phyloP scores from a whole-genome alignment of 768 basidiomycete genomes.

The Guyanaporus albipodus region DNA sequence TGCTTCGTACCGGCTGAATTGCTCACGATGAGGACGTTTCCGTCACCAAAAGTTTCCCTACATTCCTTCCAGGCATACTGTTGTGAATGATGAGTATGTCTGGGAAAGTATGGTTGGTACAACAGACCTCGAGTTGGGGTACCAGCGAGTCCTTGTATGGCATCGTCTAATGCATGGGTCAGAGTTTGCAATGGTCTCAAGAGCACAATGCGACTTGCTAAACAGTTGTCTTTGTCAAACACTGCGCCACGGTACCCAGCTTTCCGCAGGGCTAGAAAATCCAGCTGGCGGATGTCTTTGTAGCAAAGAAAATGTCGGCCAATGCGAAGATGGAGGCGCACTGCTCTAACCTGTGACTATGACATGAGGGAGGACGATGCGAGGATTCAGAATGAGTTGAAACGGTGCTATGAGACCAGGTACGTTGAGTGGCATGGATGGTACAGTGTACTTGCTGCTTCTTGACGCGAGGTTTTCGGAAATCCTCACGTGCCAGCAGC shows the following conservation, averaged over 20 bases:
- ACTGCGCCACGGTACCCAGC: slow-evolving; percentile 84
- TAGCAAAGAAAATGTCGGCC: slow-evolving; percentile 39
- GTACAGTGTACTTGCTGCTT: too few relatives aligned
- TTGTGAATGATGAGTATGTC: not conserved
- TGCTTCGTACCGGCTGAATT: slow-evolving; percentile 87
- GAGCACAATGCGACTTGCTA: slow-evolving; percentile 48
- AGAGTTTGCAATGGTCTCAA: not conserved
- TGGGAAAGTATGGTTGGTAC: too few relatives aligned
- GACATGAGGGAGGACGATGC: slow-evolving; percentile 63
- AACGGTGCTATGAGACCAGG: slow-evolving; percentile 67
- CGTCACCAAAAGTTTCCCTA: slow-evolving; percentile 64
- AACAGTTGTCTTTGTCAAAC: slow-evolving; percentile 97
- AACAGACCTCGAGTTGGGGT: slow-evolving; percentile 65
- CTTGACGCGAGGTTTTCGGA: too few relatives aligned
- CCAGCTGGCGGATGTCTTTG: slow-evolving; percentile 79
- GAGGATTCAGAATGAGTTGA: slow-evolving; percentile 64
- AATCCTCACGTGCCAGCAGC: too few relatives aligned
- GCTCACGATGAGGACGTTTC: slow-evolving; percentile 85
- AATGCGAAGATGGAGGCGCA: not conserved
- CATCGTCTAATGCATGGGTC: slow-evolving; percentile 54
- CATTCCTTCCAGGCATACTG: slow-evolving; percentile 78
- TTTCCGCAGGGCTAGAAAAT: slow-evolving; percentile 66
- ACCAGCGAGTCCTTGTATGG: too few relatives aligned
- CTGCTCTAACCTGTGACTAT: slow-evolving; percentile 55
- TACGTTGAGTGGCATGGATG: slow-evolving; percentile 77